Percentiles rank a stretch among this genome's conserved stretches.
Evolutionary conservation across 2,329 filamentous ascomycete species (phyloP).

Genomic region (Fusarium nygamai): DNA sequence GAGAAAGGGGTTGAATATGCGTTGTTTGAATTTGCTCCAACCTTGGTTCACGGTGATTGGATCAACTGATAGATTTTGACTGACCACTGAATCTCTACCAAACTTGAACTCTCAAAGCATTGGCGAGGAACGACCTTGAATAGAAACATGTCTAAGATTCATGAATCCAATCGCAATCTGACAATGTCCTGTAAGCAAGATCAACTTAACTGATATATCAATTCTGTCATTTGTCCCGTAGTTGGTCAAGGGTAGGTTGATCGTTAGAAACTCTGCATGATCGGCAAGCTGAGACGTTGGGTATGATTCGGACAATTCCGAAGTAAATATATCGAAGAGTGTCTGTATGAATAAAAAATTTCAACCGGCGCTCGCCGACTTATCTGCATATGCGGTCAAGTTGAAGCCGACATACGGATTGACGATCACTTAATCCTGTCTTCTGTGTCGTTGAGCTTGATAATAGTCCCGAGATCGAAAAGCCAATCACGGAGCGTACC

Average conservation of each 20-base stretch:
- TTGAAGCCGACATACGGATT: not conserved
- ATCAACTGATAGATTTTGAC: not conserved
- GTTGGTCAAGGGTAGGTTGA: conserved; percentile 11
- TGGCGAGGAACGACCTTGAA: not conserved
- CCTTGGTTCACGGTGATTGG: not conserved
- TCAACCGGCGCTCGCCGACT: not conserved
- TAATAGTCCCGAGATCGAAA: not conserved
- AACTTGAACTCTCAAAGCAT: not conserved
- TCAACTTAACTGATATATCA: not conserved
- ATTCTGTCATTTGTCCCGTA: not conserved
- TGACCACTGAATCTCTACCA: not conserved
- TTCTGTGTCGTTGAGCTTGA: conserved; percentile 11
- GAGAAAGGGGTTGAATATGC: not conserved
- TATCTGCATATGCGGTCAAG: not conserved
- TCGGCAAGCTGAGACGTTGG: not conserved
- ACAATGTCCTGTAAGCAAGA: not conserved
- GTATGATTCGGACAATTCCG: conserved; percentile 10
- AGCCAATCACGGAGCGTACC: conserved; percentile 15
- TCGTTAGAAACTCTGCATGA: not conserved
- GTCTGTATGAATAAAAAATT: not conserved
- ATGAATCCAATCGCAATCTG: not conserved
- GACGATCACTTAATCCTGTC: conserved; percentile 3
- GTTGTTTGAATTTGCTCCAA: not conserved
- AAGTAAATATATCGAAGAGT: not conserved
- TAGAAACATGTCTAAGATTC: not conserved